Base-by-base conservation (phyloP, 441 rosid genomes). In the Populus tomentosa region DNA sequence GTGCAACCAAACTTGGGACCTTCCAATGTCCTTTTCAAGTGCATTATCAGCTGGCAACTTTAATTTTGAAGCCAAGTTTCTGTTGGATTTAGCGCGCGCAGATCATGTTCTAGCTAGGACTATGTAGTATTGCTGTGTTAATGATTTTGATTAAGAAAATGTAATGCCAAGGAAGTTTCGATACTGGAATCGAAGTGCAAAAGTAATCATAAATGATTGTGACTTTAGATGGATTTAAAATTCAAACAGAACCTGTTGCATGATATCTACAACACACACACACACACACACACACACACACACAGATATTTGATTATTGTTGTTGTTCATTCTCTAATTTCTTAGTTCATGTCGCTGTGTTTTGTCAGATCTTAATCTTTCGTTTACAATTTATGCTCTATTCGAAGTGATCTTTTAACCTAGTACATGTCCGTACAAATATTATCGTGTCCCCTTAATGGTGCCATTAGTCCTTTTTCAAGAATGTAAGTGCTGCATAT, bases 21-120 rank as follows among this genome's bases (percentile, higher is more conserved):
- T 75, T 32, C 73, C 73, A 40, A 63, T 42, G 70, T 77, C 79
- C 1, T 77, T 77, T 62, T 77, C 79, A 77, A 63, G 4, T 28
- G 70, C 59, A 69, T 59, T 21, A 59, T 36, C 69, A 38, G 42
- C 42, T 4, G 4, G 56, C 6, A 46, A 46, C 6, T 46, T 38
- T 38, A 38, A 8, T 38, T 38, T 38, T 38, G 42, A 38, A 38
- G 42, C 42, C 42, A 38, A 38, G 42, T 38, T 38, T 46, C 56
- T 13, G 18, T 14, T 46, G 56, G 56, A 46, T 4, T 13, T 13
- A 13, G 56, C 56, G 20, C 6, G 18, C 56, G 1, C 56, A 46
- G 56, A 13, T 13, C 20, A 46, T 46, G 56, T 46, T 46, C 18
- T 14, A 46, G 42, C 42, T 8, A 38, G 56, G 16, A 46, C 56